Conservation (phyloP, 495 filamentous ascomycete species). For the Staphylotrichum longicolle region DNA sequence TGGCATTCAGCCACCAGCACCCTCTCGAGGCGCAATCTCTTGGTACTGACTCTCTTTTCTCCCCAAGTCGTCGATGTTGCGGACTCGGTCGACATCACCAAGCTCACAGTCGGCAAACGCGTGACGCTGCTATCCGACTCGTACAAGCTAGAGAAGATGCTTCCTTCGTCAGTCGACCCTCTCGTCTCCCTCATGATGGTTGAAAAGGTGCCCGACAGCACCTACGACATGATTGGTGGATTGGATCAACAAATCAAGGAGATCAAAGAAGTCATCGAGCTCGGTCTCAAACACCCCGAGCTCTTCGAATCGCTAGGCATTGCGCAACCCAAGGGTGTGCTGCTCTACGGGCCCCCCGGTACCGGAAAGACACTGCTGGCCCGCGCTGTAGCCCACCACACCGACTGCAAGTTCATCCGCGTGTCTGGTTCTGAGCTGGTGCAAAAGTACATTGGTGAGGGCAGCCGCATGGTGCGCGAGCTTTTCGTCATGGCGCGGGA, state of each 20-base stretch:
- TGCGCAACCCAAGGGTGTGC: slow-evolving; percentile 94
- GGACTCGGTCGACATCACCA: slow-evolving; percentile 88
- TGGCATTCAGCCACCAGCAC: neutral
- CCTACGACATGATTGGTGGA: slow-evolving; percentile 99
- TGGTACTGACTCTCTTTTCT: slow-evolving; percentile 11
- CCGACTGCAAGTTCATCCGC: slow-evolving; percentile 97
- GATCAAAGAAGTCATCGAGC: slow-evolving; percentile 99
- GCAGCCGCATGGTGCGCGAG: slow-evolving; percentile 96
- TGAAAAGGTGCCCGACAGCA: slow-evolving; percentile 98
- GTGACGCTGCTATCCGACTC: slow-evolving; percentile 93
- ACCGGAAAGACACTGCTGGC: slow-evolving; percentile 97
- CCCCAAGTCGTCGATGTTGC: slow-evolving; percentile 87
- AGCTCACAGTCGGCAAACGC: slow-evolving; percentile 95
- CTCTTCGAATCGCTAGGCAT: slow-evolving; percentile 98
- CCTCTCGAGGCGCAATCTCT: neutral
- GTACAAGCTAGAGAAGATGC: slow-evolving; percentile 97
- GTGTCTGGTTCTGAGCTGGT: slow-evolving; percentile 95
- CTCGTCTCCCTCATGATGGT: slow-evolving; percentile 99
- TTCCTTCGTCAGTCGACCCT: slow-evolving; percentile 95
- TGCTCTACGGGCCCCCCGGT: slow-evolving; percentile 94
- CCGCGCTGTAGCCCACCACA: slow-evolving; percentile 94
- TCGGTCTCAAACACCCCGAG: slow-evolving; percentile 96
- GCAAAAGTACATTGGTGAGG: slow-evolving; percentile 99
- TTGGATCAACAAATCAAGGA: slow-evolving; percentile 99
- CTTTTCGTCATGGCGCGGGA: slow-evolving; percentile 99